These are phyloP conservation scores for Aspergillus novoparasiticus DNA, from an alignment of 2,329 filamentous ascomycete genomes.

Conservation along the genomic window DNA sequence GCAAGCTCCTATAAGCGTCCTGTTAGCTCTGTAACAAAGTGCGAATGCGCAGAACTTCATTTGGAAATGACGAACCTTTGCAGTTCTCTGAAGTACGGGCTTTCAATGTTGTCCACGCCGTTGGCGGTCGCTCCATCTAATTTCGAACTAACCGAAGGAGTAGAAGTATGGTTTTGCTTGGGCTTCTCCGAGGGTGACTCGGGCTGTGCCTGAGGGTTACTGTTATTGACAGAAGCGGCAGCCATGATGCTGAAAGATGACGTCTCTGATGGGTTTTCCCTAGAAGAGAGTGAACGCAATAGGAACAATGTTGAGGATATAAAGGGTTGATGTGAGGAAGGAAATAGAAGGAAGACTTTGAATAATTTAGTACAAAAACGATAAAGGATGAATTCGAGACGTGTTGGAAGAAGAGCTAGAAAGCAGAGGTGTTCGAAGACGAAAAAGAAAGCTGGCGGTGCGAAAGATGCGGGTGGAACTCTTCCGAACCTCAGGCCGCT, in stretches of 20 bases:
- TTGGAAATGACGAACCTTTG: constrained; percentile 68
- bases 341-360: constrained; percentile 5
- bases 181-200: constrained; percentile 70
- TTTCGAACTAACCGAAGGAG: constrained; percentile 32
- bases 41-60: not conserved
- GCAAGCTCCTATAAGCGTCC: constrained; percentile 68
- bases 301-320: not conserved
- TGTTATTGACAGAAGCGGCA: constrained; percentile 60
- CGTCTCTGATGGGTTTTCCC: not conserved
- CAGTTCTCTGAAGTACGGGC: constrained; percentile 80
- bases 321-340: not conserved
- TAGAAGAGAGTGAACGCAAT: constrained; percentile 12
- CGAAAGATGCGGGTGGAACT: constrained; percentile 38
- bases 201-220: constrained; percentile 63
- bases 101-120: constrained; percentile 68
- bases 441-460: constrained; percentile 19
- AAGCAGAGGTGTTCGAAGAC: constrained; percentile 19
- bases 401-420: constrained; percentile 11
- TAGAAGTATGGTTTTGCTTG: constrained; percentile 62
- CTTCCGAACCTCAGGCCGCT: constrained; percentile 31
- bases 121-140: constrained; percentile 44
- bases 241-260: constrained; percentile 53
- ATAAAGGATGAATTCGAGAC: constrained; percentile 10
- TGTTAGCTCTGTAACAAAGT: constrained; percentile 20
- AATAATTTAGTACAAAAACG: constrained; percentile 7